A percentile compares a stretch with the other conserved stretches of the same genome.
These are phyloP conservation scores for Allium cepa DNA, from an alignment of 106 monocot genomes.

Conservation along the genomic window DNA sequence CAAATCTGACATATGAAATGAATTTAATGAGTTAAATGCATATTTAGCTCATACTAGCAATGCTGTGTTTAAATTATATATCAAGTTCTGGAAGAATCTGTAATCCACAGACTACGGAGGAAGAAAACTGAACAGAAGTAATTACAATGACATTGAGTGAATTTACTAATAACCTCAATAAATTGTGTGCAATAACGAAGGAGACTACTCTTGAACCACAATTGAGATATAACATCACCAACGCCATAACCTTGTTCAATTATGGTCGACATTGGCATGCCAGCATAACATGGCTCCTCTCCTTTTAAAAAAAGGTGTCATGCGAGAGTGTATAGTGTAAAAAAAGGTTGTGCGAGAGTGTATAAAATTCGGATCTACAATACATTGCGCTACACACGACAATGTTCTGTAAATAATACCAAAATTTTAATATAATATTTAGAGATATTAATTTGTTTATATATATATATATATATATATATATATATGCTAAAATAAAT, in stretches of 20 bases:
- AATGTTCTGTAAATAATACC: no score
- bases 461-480: no score
- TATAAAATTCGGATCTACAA: no score
- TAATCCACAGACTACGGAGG: no score
- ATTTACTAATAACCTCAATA: conserved; percentile 71
- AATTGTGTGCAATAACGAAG: conserved; percentile 97
- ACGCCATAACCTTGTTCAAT: conserved; percentile 80
- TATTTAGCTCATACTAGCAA: conserved; percentile 15
- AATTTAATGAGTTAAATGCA: conserved; percentile 8
- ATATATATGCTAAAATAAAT: no score
- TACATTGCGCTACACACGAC: no score
- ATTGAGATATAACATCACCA: conserved; percentile 90
- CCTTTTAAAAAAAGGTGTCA: conserved; percentile 38
- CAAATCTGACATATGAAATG: conserved; percentile 47
- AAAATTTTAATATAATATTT: no score
- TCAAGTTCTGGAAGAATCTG: no score
- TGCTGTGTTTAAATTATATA: no score
- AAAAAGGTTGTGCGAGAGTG: no score
- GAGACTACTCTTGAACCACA: conserved; percentile 98
- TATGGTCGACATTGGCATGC: conserved; percentile 95
- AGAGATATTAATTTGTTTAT: no score
- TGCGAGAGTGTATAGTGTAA: background rate
- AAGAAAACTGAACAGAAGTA: no score
- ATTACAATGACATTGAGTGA: conserved; percentile 66
- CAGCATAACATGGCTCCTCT: conserved; percentile 97